Conservation (phyloP, 441 rosid species). For the Corymbia citriodora region DNA sequence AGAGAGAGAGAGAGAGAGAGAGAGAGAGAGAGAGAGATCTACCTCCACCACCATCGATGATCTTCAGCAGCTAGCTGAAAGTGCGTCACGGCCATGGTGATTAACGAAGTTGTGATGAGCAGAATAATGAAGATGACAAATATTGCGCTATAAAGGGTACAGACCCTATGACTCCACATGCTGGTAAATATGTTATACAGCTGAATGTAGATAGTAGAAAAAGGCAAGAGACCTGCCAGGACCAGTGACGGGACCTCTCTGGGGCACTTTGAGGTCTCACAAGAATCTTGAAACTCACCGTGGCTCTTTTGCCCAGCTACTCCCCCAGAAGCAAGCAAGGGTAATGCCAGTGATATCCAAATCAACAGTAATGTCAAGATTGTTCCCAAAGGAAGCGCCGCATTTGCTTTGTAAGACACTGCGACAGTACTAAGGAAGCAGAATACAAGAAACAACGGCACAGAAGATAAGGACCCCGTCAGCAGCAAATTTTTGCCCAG, state of each 20-base stretch:
- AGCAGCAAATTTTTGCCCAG: neutral
- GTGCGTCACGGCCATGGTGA: neutral
- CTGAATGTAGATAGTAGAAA: neutral
- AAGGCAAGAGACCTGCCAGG: neutral
- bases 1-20: too few species aligned
- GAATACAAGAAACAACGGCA: neutral
- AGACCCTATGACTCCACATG: neutral
- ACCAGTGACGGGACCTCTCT: neutral
- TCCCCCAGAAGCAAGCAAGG: neutral
- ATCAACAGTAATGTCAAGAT: neutral
- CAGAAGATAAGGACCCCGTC: neutral
- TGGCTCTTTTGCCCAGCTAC: neutral
- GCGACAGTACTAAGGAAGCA: neutral
- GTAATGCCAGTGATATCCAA: neutral
- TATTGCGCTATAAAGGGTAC: neutral
- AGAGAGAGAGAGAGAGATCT: too few species aligned
- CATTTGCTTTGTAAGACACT: neutral
- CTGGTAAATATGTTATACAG: neutral
- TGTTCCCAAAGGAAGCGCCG: neutral
- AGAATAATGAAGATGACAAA: neutral
- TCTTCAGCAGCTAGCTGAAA: constrained; percentile 6
- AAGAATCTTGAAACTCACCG: neutral
- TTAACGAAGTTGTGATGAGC: neutral
- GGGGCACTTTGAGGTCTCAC: neutral
- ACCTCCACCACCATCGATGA: constrained; percentile 5